Percentiles rank a stretch among this genome's conserved stretches.
phyloP scores from a whole-genome alignment of 148 eudicot species.

The Rhododendron henanense region DNA sequence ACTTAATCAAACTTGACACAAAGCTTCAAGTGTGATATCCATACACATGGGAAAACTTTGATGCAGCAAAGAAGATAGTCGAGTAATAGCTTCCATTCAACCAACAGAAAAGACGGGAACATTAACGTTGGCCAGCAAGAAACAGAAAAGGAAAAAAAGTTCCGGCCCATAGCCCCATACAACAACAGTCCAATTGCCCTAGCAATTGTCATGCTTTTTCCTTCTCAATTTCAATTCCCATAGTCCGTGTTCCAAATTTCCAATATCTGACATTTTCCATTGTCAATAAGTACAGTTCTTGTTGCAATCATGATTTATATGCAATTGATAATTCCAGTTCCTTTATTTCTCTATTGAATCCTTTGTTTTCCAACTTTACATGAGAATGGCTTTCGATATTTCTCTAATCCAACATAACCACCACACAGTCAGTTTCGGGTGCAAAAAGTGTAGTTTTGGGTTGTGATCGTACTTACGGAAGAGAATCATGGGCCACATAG shows the following conservation, averaged over 20 bases:
- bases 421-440: not conserved
- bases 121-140: not conserved
- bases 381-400: not conserved
- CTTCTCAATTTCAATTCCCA: not conserved
- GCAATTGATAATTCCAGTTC: not conserved
- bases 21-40: not conserved
- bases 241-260: not conserved
- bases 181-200: not conserved
- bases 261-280: not conserved
- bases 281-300: not conserved
- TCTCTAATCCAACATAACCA: not conserved
- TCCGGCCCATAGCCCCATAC: not conserved
- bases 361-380: not conserved
- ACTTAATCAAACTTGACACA: not conserved
- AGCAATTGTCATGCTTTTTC: not conserved
- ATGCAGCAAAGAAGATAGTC: not conserved
- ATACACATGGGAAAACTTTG: not conserved
- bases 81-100: not conserved
- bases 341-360: not conserved
- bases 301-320: not conserved
- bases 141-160: not conserved
- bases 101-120: not conserved
- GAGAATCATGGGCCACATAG: constrained; percentile 74
- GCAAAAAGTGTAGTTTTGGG: not conserved
- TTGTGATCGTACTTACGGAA: constrained; percentile 54